A percentile compares a stretch with the other conserved stretches of the same genome.
Evolutionary conservation across 345 rosid genomes (phyloP).

Genomic region (Arabidopsis arenosa): DNA sequence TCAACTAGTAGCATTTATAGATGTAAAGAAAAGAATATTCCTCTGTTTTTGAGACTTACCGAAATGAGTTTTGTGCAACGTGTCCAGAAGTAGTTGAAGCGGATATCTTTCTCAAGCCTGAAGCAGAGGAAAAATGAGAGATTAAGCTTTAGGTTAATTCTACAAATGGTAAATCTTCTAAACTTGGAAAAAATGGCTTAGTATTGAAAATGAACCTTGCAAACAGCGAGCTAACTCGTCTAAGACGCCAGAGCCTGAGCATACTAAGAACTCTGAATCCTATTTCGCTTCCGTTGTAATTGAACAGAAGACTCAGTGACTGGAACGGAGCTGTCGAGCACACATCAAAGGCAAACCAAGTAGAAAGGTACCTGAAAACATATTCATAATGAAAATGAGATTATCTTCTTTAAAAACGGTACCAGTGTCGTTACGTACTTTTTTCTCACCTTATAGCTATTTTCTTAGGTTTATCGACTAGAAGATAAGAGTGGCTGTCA

Average conservation of each 20-base stretch:
- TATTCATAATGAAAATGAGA: neutral
- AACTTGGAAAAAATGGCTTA: conserved; percentile 29
- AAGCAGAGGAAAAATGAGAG: conserved; percentile 27
- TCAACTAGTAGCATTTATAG: conserved; percentile 13
- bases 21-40: conserved; percentile 10
- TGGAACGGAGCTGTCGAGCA: conserved; percentile 91
- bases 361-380: conserved; percentile 63
- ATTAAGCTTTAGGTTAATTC: conserved; percentile 34
- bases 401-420: neutral
- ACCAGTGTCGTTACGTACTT: neutral
- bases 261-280: conserved; percentile 81
- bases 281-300: conserved; percentile 64
- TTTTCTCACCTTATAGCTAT: conserved; percentile 70
- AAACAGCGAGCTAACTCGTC: conserved; percentile 93
- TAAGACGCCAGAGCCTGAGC: conserved; percentile 97
- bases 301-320: conserved; percentile 67
- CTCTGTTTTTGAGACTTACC: conserved; percentile 56
- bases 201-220: conserved; percentile 66
- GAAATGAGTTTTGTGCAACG: conserved; percentile 85
- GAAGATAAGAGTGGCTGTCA: conserved; percentile 76
- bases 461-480: conserved; percentile 78
- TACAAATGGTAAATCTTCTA: conserved; percentile 3
- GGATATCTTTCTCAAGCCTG: conserved; percentile 97
- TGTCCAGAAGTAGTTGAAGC: conserved; percentile 98
- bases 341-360: conserved; percentile 93